Evolutionary conservation across 805 yeast species (phyloP).

Genomic region (Ogataea henricii): DNA sequence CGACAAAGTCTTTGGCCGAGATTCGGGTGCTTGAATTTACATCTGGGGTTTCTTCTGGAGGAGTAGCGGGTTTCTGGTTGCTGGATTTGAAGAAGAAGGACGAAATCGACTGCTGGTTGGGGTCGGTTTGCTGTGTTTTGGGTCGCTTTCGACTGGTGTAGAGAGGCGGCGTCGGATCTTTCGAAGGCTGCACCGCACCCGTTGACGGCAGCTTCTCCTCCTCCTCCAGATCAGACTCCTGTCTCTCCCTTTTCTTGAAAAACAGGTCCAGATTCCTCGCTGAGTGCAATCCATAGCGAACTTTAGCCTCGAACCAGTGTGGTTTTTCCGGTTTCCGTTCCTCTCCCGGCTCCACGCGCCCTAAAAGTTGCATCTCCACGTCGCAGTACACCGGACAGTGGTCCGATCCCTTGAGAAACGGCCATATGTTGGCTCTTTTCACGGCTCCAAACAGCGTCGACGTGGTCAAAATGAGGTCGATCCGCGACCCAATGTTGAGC

Average conservation of each 20-base stretch:
- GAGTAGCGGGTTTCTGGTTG: not conserved
- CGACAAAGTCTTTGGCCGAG: slow-evolving; percentile 24
- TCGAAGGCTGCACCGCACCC: no score
- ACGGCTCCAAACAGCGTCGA: slow-evolving; percentile 36
- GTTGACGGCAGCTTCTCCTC: no score
- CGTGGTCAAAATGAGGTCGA: slow-evolving; percentile 71
- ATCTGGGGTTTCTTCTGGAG: not conserved
- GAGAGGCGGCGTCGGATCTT: not conserved
- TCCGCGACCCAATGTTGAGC: slow-evolving; percentile 82
- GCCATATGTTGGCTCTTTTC: slow-evolving; percentile 58
- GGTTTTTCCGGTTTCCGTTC: slow-evolving; percentile 7
- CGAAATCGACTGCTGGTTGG: slow-evolving; percentile 25
- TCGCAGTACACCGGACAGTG: slow-evolving; percentile 92
- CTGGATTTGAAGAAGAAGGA: slow-evolving; percentile 28
- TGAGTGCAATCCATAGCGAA: slow-evolving; percentile 42
- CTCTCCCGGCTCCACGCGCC: not conserved
- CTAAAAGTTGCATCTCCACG: slow-evolving; percentile 35
- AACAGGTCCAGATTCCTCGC: slow-evolving; percentile 34
- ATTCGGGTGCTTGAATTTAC: slow-evolving; percentile 3
- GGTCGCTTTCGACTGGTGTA: slow-evolving; percentile 25
- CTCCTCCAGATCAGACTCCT: no score
- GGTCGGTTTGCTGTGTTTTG: not conserved
- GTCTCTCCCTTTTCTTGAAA: slow-evolving; percentile 19
- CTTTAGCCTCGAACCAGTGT: slow-evolving; percentile 56
- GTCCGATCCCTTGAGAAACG: slow-evolving; percentile 80